Conservation (phyloP, 2,329 filamentous ascomycete genomes). For the Cladosporium sp. region DNA sequence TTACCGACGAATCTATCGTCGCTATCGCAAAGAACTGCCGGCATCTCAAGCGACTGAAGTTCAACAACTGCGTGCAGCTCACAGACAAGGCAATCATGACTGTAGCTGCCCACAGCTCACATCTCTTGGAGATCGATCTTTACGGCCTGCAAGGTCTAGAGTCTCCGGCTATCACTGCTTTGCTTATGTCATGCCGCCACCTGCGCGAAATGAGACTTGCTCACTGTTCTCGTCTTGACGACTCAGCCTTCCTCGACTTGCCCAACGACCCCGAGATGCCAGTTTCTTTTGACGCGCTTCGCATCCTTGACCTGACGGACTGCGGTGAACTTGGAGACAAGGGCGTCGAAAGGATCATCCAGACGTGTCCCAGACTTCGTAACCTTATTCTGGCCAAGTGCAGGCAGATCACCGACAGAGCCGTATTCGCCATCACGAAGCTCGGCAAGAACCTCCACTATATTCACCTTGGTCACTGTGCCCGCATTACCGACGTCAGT, state of each 20-base stretch:
- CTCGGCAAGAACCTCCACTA: slow-evolving; percentile 96
- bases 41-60: slow-evolving; percentile 88
- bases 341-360: slow-evolving; percentile 82
- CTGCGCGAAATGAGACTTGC: slow-evolving; percentile 88
- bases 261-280: slow-evolving; percentile 54
- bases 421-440: slow-evolving; percentile 80
- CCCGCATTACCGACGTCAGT: slow-evolving; percentile 82
- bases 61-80: slow-evolving; percentile 85
- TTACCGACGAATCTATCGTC: slow-evolving; percentile 83
- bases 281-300: slow-evolving; percentile 69
- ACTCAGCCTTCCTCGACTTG: slow-evolving; percentile 79
- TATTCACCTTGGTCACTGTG: slow-evolving; percentile 90
- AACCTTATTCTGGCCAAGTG: slow-evolving; percentile 96
- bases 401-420: slow-evolving; percentile 81
- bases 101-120: slow-evolving; percentile 82
- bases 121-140: slow-evolving; percentile 94
- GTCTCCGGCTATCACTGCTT: slow-evolving; percentile 75
- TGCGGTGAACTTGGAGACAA: slow-evolving; percentile 80
- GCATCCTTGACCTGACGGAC: slow-evolving; percentile 90
- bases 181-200: slow-evolving; percentile 72
- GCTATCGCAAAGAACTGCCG: slow-evolving; percentile 75
- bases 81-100: slow-evolving; percentile 77
- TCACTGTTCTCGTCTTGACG: slow-evolving; percentile 78
- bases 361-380: slow-evolving; percentile 77
- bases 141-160: slow-evolving; percentile 78